A percentile compares a stretch with the other conserved stretches of the same genome.
These are phyloP conservation scores for Agroathelia rolfsii DNA, from an alignment of 1,284 basidiomycete genomes.

Conservation along the genomic window DNA sequence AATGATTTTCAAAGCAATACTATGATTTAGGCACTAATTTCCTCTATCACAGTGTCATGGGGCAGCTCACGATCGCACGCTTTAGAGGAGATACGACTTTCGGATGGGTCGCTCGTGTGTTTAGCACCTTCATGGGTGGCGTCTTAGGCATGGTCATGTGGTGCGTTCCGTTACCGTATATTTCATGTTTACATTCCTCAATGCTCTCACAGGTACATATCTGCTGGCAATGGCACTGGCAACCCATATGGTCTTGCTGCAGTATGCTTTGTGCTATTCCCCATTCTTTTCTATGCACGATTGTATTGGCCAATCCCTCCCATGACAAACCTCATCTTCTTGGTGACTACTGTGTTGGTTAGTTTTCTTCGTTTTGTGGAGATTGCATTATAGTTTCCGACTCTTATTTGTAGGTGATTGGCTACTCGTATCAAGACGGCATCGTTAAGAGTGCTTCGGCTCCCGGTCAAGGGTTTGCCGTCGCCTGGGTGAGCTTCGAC, in stretches of 20 bases:
- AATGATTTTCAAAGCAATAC: constrained; percentile 13
- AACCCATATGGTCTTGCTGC: constrained; percentile 71
- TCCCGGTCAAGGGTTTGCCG: constrained; percentile 45
- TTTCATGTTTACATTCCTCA: constrained; percentile 7
- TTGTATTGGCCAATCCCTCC: constrained; percentile 70
- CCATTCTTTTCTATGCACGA: constrained; percentile 57
- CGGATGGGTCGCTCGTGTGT: constrained; percentile 51
- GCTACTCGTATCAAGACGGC: constrained; percentile 62
- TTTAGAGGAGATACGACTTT: constrained; percentile 74
- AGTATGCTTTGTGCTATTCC: constrained; percentile 60
- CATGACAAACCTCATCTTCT: constrained; percentile 66
- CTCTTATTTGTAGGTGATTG: constrained; percentile 41
- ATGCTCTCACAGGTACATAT: constrained; percentile 52
- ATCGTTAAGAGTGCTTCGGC: constrained; percentile 33
- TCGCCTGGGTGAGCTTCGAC: constrained; percentile 48
- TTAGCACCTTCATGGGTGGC: constrained; percentile 64
- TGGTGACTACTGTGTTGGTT: constrained; percentile 62
- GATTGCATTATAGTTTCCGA: constrained; percentile 1
- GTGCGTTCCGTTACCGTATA: constrained; percentile 28
- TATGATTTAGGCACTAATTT: constrained; percentile 6
- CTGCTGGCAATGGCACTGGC: constrained; percentile 52
- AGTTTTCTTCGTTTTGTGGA: constrained; percentile 10
- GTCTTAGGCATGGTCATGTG: constrained; percentile 61
- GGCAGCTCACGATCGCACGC: constrained; percentile 55
- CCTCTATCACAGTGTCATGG: constrained; percentile 46